Evolutionary conservation across 176 grass and related monocot species (phyloP).

Genomic region (Lolium multiflorum): DNA sequence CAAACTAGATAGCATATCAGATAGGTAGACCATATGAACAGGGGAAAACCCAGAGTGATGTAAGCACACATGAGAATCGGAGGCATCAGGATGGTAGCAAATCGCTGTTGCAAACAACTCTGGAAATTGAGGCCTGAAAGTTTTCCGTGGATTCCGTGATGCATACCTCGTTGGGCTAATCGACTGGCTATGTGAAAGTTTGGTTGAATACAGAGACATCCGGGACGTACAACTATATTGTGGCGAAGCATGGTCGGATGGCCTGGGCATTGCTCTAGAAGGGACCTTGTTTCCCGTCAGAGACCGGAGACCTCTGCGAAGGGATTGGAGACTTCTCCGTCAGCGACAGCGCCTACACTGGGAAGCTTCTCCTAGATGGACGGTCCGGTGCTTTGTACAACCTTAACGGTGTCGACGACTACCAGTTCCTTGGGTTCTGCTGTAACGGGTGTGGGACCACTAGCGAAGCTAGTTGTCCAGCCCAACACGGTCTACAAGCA

Average conservation of each 20-base stretch:
- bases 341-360: background rate
- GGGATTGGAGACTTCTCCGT: background rate
- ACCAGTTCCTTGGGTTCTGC: background rate
- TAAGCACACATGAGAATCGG: background rate
- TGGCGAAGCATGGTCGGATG: background rate
- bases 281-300: background rate
- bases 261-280: background rate
- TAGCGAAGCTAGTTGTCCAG: background rate
- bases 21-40: too few relatives aligned
- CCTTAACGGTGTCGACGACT: background rate
- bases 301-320: background rate
- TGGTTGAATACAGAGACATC: background rate
- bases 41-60: too few relatives aligned
- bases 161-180: background rate
- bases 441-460: background rate
- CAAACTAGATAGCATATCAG: too few relatives aligned
- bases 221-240: background rate
- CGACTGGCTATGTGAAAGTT: background rate
- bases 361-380: background rate
- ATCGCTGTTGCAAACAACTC: accelerated
- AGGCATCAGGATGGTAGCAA: background rate
- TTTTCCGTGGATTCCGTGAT: background rate
- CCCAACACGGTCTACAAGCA: background rate
- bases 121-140: background rate
- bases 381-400: background rate